Percentiles rank a stretch among this genome's conserved stretches.
phyloP scores from a whole-genome alignment of 306 rosid genomes.

The Acacia acuminata region DNA sequence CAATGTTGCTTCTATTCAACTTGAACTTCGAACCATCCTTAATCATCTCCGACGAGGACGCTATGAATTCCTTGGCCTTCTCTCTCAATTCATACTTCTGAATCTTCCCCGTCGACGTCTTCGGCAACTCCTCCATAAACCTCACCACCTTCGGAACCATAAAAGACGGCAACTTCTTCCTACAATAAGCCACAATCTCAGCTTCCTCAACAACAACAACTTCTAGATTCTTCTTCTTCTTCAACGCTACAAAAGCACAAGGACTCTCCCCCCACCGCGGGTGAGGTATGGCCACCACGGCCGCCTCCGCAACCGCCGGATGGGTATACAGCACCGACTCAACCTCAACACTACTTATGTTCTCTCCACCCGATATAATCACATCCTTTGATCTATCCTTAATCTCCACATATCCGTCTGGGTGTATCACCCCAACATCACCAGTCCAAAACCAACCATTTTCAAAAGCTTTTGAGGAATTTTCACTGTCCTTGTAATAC shows the following conservation, averaged over 20 bases:
- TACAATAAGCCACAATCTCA: constrained; percentile 11
- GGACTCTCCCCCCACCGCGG: constrained; percentile 77
- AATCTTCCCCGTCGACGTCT: constrained; percentile 41
- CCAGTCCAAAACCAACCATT: constrained; percentile 72
- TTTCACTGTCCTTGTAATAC: constrained; percentile 49
- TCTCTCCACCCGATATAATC: constrained; percentile 76
- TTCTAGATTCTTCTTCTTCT: background rate
- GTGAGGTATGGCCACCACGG: constrained; percentile 79
- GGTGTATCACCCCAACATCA: constrained; percentile 64
- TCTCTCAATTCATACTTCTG: constrained; percentile 31
- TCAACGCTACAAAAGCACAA: constrained; percentile 57
- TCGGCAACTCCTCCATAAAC: constrained; percentile 34
- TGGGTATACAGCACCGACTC: constrained; percentile 57
- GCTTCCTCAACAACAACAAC: constrained; percentile 10
- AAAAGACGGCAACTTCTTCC: constrained; percentile 23
- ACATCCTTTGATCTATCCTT: constrained; percentile 73
- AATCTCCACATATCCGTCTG: constrained; percentile 68
- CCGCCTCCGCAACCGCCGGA: constrained; percentile 56
- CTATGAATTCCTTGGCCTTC: constrained; percentile 7
- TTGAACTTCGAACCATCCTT: background rate
- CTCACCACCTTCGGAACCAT: constrained; percentile 38
- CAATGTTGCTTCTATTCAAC: background rate
- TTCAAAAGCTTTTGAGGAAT: constrained; percentile 47
- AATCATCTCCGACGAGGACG: background rate
- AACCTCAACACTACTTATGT: constrained; percentile 67